These are phyloP conservation scores for Boletus bicolor DNA, from an alignment of 768 basidiomycete genomes.

Conservation along the genomic window DNA sequence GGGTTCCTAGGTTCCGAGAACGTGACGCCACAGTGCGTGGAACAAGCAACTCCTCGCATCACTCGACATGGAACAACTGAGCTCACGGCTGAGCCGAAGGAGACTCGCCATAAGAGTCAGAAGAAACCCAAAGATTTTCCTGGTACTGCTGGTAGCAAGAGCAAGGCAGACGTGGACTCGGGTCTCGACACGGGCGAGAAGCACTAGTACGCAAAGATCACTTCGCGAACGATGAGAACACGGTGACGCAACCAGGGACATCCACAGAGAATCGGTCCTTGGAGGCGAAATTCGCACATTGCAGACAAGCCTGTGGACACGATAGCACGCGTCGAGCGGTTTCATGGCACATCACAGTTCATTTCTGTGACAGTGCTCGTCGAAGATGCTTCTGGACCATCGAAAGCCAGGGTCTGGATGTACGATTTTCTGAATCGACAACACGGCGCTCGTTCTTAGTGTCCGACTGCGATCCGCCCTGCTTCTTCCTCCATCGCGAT, in stretches of 20 bases:
- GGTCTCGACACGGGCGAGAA: slow-evolving; percentile 32
- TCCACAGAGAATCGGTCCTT: slow-evolving; percentile 15
- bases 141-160: slow-evolving; percentile 33
- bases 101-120: slow-evolving; percentile 26
- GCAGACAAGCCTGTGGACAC: slow-evolving; percentile 56
- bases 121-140: not conserved
- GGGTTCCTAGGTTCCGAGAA: slow-evolving; percentile 2
- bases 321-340: slow-evolving; percentile 36
- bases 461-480: slow-evolving; percentile 36
- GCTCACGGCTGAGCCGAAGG: slow-evolving; percentile 48
- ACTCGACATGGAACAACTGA: slow-evolving; percentile 39
- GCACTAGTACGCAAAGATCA: slow-evolving; percentile 7
- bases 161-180: slow-evolving; percentile 32
- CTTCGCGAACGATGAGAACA: slow-evolving; percentile 19
- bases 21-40: slow-evolving; percentile 35
- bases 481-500: slow-evolving; percentile 39
- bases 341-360: slow-evolving; percentile 33
- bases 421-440: not conserved
- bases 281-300: slow-evolving; percentile 66
- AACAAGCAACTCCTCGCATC: slow-evolving; percentile 43
- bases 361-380: slow-evolving; percentile 39
- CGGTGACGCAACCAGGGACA: not conserved
- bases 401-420: slow-evolving; percentile 4
- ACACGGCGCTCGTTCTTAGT: not conserved
- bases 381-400: slow-evolving; percentile 33